phyloP scores from a whole-genome alignment of 2,329 filamentous ascomycete genomes.

The Didymella pinodella region DNA sequence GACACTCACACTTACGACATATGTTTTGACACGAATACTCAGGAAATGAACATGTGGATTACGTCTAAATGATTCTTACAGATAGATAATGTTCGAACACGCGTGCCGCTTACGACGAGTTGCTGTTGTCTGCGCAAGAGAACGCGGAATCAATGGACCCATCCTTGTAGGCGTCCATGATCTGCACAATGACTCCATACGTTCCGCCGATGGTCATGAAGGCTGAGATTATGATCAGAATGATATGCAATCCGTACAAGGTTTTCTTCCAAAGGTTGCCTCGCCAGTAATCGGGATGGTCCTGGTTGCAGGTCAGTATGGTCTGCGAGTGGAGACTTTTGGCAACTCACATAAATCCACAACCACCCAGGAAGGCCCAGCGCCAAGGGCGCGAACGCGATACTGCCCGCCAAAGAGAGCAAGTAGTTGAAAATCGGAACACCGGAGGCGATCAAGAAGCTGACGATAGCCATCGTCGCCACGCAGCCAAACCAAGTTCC shows the following conservation, averaged over 20 bases:
- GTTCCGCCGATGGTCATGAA: slow-evolving; percentile 60
- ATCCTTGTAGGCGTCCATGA: slow-evolving; percentile 61
- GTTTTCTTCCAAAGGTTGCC: slow-evolving; percentile 48
- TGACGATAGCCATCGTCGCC: slow-evolving; percentile 52
- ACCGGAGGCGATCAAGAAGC: slow-evolving; percentile 62
- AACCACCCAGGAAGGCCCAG: slow-evolving; percentile 59
- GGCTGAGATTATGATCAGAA: slow-evolving; percentile 55
- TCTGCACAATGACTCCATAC: slow-evolving; percentile 60
- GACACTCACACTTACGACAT: background rate
- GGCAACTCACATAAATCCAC: slow-evolving; percentile 52
- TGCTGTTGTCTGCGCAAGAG: slow-evolving; percentile 44
- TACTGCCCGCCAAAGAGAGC: slow-evolving; percentile 57
- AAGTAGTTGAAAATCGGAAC: slow-evolving; percentile 65
- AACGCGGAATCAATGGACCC: slow-evolving; percentile 54
- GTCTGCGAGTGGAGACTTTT: too few relatives aligned
- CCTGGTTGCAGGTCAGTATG: too few relatives aligned
- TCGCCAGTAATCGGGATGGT: slow-evolving; percentile 26
- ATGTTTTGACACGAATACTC: background rate
- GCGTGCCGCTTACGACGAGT: slow-evolving; percentile 30
- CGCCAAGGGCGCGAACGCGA: slow-evolving; percentile 62
- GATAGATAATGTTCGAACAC: background rate
- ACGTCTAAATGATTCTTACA: background rate
- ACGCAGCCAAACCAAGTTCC: slow-evolving; percentile 60
- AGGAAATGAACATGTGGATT: background rate
- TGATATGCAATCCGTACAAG: slow-evolving; percentile 53